These are phyloP conservation scores for Agrostemma githago DNA, from an alignment of 148 eudicot genomes.

Conservation along the genomic window DNA sequence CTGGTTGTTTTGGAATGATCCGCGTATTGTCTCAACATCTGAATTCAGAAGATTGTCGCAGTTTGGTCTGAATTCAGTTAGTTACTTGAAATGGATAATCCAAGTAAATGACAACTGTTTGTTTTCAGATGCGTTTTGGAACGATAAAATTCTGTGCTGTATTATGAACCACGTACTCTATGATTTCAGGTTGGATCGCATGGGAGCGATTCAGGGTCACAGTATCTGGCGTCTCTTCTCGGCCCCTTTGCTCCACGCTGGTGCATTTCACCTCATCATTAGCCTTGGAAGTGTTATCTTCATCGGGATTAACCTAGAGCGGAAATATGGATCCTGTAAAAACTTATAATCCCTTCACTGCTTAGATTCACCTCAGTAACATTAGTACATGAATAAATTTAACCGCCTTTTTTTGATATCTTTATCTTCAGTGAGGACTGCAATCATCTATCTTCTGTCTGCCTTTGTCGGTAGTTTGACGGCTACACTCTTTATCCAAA, in stretches of 20 bases:
- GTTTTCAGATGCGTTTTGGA: background rate
- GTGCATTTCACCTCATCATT: constrained; percentile 57
- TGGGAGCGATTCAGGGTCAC: constrained; percentile 63
- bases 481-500: constrained; percentile 57
- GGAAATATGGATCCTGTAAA: constrained; percentile 73
- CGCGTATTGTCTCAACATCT: too few relatives aligned
- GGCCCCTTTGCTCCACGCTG: constrained; percentile 63
- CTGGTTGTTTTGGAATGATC: too few relatives aligned
- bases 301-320: constrained; percentile 72
- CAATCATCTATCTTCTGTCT: constrained; percentile 59
- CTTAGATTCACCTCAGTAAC: background rate
- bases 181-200: constrained; percentile 44
- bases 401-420: constrained; percentile 22
- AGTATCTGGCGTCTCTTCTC: constrained; percentile 57
- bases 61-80: too few relatives aligned
- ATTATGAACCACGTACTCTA: background rate
- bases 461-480: constrained; percentile 50
- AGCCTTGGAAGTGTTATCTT: constrained; percentile 50
- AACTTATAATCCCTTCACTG: background rate
- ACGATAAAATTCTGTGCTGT: background rate
- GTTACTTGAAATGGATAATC: background rate
- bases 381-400: background rate
- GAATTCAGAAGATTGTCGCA: too few relatives aligned
- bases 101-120: background rate
- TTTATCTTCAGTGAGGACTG: constrained; percentile 59